A percentile compares a stretch with the other conserved stretches of the same genome.
Conservation (phyloP, 805 yeast genomes). For the Yarrowia hollandica region DNA sequence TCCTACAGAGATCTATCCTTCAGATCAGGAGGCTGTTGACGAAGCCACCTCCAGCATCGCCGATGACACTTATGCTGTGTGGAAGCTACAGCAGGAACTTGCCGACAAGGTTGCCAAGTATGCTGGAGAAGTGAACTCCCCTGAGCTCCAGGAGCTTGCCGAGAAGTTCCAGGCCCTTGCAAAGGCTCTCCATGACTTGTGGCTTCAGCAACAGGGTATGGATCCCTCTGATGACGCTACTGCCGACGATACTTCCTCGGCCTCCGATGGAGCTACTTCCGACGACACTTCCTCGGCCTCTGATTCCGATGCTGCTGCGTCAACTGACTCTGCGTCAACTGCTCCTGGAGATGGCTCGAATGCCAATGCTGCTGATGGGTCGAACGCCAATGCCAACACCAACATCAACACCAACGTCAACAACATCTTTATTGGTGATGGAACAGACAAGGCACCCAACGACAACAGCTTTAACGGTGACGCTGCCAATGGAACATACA, state of each 20-base stretch:
- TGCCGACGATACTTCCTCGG: background rate
- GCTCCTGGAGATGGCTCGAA: no score
- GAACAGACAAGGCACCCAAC: background rate
- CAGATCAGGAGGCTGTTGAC: no score
- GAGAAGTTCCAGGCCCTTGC: background rate
- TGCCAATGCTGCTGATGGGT: no score
- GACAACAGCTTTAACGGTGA: background rate
- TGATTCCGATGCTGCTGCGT: no score
- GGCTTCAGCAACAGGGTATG: background rate
- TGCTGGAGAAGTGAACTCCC: background rate
- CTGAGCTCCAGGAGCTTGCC: background rate
- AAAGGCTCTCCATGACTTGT: background rate
- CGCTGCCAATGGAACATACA: background rate
- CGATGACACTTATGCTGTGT: background rate
- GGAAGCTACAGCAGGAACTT: background rate
- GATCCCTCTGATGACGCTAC: background rate
- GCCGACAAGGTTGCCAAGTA: slow-evolving; percentile 2
- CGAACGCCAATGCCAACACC: background rate
- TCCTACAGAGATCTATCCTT: no score
- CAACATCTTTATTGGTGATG: background rate
- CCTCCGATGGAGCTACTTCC: background rate
- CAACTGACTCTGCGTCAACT: no score
- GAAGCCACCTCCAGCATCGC: background rate
- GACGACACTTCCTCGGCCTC: no score
- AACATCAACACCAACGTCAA: slow-evolving; percentile 1